These are phyloP conservation scores for Vaccinium myrtillus DNA, from an alignment of 148 eudicot genomes.

Conservation along the genomic window DNA sequence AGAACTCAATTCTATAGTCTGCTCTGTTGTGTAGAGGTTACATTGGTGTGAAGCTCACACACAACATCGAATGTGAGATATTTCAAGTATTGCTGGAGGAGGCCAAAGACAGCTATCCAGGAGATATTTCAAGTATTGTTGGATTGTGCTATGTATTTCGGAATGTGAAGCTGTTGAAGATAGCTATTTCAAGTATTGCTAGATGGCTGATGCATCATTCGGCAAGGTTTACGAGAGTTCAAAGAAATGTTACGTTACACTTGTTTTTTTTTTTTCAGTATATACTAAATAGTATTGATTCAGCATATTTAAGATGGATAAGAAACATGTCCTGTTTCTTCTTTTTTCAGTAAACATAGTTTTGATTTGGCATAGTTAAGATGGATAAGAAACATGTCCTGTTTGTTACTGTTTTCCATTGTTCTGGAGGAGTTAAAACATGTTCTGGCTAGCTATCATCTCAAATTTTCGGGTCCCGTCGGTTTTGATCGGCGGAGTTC, in stretches of 20 bases:
- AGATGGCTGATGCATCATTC: neutral
- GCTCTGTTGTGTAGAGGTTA: conserved; percentile 57
- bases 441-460: no score
- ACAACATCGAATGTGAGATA: conserved; percentile 76
- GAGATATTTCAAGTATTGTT: conserved; percentile 34
- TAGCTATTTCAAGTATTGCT: neutral
- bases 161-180: neutral
- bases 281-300: neutral
- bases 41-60: conserved; percentile 64
- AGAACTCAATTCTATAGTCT: neutral
- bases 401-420: no score
- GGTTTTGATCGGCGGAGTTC: no score
- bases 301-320: neutral
- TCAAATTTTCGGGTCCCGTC: no score
- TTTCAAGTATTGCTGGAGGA: conserved; percentile 76
- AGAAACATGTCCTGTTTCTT: no score
- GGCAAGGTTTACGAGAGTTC: neutral
- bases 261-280: neutral
- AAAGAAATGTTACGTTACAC: neutral
- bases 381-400: neutral
- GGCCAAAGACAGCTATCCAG: conserved; percentile 66
- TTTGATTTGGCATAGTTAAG: neutral
- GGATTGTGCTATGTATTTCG: neutral
- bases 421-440: no score
- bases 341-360: no score